These are phyloP conservation scores for Clonostachys rosea DNA, from an alignment of 2,329 filamentous ascomycete genomes.

Conservation along the genomic window DNA sequence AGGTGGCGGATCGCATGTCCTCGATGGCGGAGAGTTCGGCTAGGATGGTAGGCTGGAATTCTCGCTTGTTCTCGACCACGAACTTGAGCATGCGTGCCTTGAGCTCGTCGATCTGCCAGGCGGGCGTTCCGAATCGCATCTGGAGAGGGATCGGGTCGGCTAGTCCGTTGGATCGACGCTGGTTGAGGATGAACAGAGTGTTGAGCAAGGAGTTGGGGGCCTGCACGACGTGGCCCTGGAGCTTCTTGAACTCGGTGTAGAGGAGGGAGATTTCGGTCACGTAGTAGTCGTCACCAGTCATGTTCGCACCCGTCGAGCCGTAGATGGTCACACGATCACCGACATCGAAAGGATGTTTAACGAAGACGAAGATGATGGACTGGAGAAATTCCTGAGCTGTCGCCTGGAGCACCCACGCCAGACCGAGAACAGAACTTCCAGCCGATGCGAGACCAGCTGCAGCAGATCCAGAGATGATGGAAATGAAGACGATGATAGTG, in stretches of 20 bases:
- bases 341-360: conserved; percentile 96
- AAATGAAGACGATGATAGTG: conserved; percentile 80
- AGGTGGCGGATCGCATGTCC: conserved; percentile 77
- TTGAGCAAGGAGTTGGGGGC: conserved; percentile 94
- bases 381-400: conserved; percentile 94
- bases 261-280: conserved; percentile 90
- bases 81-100: conserved; percentile 79
- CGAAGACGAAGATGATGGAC: conserved; percentile 90
- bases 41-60: conserved; percentile 81
- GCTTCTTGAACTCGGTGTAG: conserved; percentile 98
- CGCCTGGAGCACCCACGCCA: conserved; percentile 89
- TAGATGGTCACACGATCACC: conserved; percentile 91
- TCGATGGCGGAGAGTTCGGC: conserved; percentile 78
- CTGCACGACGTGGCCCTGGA: conserved; percentile 94
- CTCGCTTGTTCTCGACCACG: conserved; percentile 79
- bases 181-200: conserved; percentile 90
- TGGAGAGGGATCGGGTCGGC: conserved; percentile 81
- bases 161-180: conserved; percentile 81
- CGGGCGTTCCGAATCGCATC: conserved; percentile 83
- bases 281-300: conserved; percentile 89
- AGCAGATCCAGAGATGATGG: conserved; percentile 85
- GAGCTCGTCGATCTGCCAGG: conserved; percentile 77
- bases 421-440: conserved; percentile 79
- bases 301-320: conserved; percentile 75
- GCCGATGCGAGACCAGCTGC: conserved; percentile 86